Evolutionary conservation across 1,139 yeast genomes (phyloP).

Genomic region (Saccharomycopsis hybrid): DNA sequence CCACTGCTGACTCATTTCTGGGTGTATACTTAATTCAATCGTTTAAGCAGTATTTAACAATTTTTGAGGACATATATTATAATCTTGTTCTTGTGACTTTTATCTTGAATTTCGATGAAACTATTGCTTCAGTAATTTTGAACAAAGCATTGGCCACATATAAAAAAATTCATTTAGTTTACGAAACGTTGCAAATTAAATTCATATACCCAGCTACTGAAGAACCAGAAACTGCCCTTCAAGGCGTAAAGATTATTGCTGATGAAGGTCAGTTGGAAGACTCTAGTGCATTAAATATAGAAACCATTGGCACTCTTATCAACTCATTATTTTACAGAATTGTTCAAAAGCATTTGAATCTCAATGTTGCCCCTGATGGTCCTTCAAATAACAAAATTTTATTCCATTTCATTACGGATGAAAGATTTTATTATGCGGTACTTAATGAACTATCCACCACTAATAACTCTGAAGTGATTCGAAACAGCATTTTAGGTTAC

Average conservation of each 20-base stretch:
- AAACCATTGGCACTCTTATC: constrained; percentile 19
- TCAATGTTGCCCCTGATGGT: too few species aligned
- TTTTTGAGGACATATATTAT: constrained; percentile 27
- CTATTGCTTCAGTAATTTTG: constrained; percentile 21
- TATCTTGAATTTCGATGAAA: constrained; percentile 28
- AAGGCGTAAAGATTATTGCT: too few species aligned
- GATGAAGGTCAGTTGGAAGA: too few species aligned
- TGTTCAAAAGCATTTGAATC: constrained; percentile 4
- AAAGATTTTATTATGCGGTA: constrained; percentile 7
- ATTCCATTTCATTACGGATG: constrained; percentile 6
- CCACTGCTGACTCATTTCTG: too few species aligned
- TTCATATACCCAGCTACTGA: constrained; percentile 14
- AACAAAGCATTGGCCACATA: constrained; percentile 21
- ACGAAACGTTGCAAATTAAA: constrained; percentile 21
- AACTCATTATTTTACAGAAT: constrained; percentile 21
- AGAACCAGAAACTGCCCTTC: not conserved
- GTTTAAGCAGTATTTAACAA: constrained; percentile 24
- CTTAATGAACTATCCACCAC: constrained; percentile 10
- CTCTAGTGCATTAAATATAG: constrained; percentile 24
- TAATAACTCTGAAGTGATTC: constrained; percentile 8
- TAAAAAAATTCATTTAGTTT: constrained; percentile 23
- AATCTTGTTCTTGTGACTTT: constrained; percentile 33
- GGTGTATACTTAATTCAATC: constrained; percentile 9
- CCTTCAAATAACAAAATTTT: not conserved
- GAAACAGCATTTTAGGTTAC: constrained; percentile 1